A percentile compares a stretch with the other conserved stretches of the same genome.
Evolutionary conservation across 148 eudicot genomes (phyloP).

Genomic region (Rhododendron molle): DNA sequence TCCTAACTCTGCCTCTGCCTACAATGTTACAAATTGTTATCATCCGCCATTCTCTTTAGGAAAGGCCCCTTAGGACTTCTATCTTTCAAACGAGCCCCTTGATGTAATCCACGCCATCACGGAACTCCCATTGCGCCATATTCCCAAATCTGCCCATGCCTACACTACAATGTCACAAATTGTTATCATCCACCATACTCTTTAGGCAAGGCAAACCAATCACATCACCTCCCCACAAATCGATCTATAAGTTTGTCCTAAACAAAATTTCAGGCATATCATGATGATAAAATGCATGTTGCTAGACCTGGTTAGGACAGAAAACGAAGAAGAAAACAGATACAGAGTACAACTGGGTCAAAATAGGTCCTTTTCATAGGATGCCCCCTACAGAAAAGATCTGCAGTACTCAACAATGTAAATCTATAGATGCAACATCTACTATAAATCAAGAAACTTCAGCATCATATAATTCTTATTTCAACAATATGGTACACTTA

Average conservation of each 20-base stretch:
- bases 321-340: background rate
- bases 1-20: background rate
- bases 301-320: background rate
- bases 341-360: background rate
- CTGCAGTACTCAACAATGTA: background rate
- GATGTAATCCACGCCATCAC: background rate
- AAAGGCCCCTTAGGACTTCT: background rate
- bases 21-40: background rate
- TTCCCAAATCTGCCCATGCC: background rate
- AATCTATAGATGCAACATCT: background rate
- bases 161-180: background rate
- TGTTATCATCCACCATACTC: background rate
- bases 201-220: background rate
- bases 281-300: background rate
- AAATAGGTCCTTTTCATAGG: background rate
- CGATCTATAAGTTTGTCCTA: background rate
- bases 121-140: background rate
- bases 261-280: background rate
- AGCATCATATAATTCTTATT: background rate
- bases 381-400: background rate
- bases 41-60: background rate
- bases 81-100: background rate
- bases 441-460: background rate
- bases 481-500: background rate
- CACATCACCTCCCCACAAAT: background rate